A percentile compares a stretch with the other conserved stretches of the same genome.
phyloP scores from a whole-genome alignment of 78 protist species.

The Monocercomonoides exilis region DNA sequence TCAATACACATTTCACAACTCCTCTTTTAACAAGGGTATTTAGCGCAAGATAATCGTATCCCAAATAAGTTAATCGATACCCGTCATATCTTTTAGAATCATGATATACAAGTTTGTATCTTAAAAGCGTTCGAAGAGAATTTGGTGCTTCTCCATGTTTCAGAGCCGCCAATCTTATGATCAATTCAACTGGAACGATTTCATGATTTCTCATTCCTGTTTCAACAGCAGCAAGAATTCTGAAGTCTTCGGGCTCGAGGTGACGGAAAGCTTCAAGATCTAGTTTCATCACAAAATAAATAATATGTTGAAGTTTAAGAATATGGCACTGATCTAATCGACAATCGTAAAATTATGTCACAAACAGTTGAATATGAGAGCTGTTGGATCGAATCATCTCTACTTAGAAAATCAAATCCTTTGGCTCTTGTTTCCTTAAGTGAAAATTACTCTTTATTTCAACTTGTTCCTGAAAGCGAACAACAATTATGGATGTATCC shows the following conservation, averaged over 20 bases:
- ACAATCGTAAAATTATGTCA: no score
- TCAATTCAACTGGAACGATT: constrained; percentile 64
- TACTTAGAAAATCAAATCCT: background rate
- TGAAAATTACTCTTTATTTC: background rate
- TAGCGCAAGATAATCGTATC: constrained; percentile 91
- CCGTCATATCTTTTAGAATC: constrained; percentile 73
- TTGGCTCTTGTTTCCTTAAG: background rate
- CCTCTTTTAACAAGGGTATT: constrained; percentile 65
- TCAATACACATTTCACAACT: constrained; percentile 60
- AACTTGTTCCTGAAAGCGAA: background rate
- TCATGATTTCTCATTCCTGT: constrained; percentile 59
- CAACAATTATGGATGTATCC: background rate
- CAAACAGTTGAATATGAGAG: background rate
- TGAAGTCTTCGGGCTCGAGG: constrained; percentile 65
- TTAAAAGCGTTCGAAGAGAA: constrained; percentile 43
- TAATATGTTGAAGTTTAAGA: no score
- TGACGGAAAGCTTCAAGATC: constrained; percentile 56
- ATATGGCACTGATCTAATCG: no score
- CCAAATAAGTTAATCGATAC: constrained; percentile 77
- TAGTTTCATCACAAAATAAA: no score
- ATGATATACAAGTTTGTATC: constrained; percentile 67
- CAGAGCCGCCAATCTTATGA: constrained; percentile 68
- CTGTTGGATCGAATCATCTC: background rate
- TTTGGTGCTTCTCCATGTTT: constrained; percentile 53
- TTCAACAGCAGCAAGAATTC: constrained; percentile 79